These are phyloP conservation scores for Cucumis melo DNA, from an alignment of 306 rosid species.

Conservation along the genomic window DNA sequence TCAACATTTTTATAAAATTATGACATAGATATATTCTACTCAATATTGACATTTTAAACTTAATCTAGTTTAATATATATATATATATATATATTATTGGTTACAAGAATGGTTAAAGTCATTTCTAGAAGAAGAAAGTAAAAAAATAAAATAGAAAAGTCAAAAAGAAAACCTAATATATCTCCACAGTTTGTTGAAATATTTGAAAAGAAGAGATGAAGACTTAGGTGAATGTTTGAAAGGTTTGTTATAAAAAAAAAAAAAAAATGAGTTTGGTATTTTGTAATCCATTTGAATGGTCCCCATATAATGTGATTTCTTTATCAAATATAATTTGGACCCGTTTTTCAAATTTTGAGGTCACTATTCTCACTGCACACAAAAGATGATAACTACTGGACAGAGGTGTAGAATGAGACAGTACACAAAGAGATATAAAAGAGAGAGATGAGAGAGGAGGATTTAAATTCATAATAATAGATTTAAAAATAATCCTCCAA, in stretches of 20 bases:
- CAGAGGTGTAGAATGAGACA: slow-evolving; percentile 12
- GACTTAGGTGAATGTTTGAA: background rate
- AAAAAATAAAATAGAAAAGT: background rate
- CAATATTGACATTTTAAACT: too few relatives aligned
- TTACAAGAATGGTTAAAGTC: too few relatives aligned
- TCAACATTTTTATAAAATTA: too few relatives aligned
- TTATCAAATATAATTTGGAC: slow-evolving; percentile 17
- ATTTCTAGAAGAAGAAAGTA: background rate
- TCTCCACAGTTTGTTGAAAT: background rate
- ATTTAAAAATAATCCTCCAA: too few relatives aligned
- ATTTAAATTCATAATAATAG: background rate
- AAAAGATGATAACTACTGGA: slow-evolving; percentile 21
- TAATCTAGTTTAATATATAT: too few relatives aligned
- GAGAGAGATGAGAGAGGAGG: background rate
- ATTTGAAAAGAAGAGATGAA: background rate
- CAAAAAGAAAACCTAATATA: background rate
- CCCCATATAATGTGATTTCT: slow-evolving; percentile 15
- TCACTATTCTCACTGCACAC: slow-evolving; percentile 14
- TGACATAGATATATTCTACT: too few relatives aligned
- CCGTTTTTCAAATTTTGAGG: slow-evolving; percentile 10
- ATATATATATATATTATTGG: too few relatives aligned
- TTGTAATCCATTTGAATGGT: slow-evolving; percentile 10
- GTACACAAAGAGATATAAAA: background rate
- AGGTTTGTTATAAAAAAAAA: background rate
- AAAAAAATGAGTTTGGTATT: background rate